Conservation (phyloP, 1,139 yeast genomes). For the Magnusiomyces tetraspermus region DNA sequence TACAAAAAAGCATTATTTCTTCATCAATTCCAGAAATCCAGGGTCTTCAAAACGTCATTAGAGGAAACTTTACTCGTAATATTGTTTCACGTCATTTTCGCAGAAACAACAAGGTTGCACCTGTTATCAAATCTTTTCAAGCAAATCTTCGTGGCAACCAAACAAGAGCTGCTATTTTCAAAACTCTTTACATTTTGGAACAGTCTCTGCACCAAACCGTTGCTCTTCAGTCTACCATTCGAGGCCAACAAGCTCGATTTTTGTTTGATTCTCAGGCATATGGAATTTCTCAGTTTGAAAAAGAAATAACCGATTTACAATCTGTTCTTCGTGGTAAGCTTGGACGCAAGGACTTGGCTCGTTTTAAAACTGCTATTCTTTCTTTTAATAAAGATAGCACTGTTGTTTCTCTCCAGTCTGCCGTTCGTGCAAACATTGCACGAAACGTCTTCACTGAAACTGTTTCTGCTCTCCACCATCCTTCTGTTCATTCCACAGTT, state of each 20-base stretch:
- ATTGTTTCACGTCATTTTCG: too few relatives aligned
- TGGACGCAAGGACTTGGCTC: not conserved
- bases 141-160: slow-evolving; percentile 35
- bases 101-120: too few relatives aligned
- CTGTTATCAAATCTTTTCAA: too few relatives aligned
- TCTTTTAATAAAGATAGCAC: slow-evolving; percentile 10
- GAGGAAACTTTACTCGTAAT: slow-evolving; percentile 31
- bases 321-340: slow-evolving; percentile 25
- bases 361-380: not conserved
- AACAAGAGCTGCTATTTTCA: too few relatives aligned
- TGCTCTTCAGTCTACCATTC: too few relatives aligned
- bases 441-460: not conserved
- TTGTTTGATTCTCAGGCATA: not conserved
- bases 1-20: slow-evolving; percentile 5
- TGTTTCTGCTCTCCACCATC: not conserved
- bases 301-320: slow-evolving; percentile 15
- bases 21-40: slow-evolving; percentile 20
- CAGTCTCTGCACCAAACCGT: too few relatives aligned
- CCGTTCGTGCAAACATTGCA: slow-evolving; percentile 20
- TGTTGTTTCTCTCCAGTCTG: slow-evolving; percentile 23
- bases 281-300: not conserved
- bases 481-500: not conserved
- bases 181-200: too few relatives aligned
- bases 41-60: slow-evolving; percentile 35
- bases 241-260: slow-evolving; percentile 6